A percentile compares a stretch with the other conserved stretches of the same genome.
phyloP scores from a whole-genome alignment of 2,329 filamentous ascomycete genomes.

The Aureobasidium sp. region DNA sequence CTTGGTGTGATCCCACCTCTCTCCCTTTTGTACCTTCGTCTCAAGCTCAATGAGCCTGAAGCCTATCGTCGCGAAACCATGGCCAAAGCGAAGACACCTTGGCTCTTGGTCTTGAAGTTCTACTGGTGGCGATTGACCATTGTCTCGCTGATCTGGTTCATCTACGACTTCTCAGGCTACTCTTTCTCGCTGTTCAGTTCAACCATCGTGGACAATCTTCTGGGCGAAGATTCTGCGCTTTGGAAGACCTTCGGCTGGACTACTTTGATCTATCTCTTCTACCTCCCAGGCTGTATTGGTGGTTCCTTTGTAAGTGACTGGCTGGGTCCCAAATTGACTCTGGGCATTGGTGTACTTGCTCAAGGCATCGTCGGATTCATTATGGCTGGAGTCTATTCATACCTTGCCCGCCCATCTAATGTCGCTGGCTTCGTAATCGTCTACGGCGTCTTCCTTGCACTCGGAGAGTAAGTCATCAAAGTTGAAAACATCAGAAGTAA shows the following conservation, averaged over 20 bases:
- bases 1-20: constrained; percentile 73
- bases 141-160: constrained; percentile 74
- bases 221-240: constrained; percentile 52
- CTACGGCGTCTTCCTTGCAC: constrained; percentile 68
- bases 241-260: constrained; percentile 84
- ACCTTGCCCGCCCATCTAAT: constrained; percentile 58
- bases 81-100: constrained; percentile 47
- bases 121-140: constrained; percentile 67
- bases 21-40: constrained; percentile 61
- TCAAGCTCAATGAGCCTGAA: constrained; percentile 71
- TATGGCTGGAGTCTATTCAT: constrained; percentile 73
- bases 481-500: too few relatives aligned
- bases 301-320: constrained; percentile 73
- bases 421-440: constrained; percentile 72
- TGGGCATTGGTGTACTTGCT: constrained; percentile 61
- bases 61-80: constrained; percentile 67
- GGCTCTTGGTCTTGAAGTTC: constrained; percentile 50
- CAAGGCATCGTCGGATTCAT: constrained; percentile 80
- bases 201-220: constrained; percentile 62
- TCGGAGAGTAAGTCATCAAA: constrained; percentile 53
- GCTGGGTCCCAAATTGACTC: constrained; percentile 68
- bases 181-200: constrained; percentile 81
- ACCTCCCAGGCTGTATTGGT: constrained; percentile 72
- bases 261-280: constrained; percentile 81
- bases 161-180: constrained; percentile 74